Conservation (phyloP, 768 basidiomycete genomes). For the Mycena venus region DNA sequence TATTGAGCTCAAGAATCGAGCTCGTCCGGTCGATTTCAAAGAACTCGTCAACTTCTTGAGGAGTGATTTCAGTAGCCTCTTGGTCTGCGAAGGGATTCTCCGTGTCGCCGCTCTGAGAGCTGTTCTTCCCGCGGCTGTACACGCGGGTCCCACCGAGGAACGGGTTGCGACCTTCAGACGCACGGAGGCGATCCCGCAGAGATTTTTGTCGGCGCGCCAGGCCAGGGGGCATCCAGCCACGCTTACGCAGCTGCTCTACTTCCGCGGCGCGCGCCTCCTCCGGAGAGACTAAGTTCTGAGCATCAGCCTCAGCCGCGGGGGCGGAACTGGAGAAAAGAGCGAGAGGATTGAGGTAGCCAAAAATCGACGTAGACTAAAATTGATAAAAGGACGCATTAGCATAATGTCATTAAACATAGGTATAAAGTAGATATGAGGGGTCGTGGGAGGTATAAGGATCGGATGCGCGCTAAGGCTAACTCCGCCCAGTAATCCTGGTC, state of each 20-base stretch:
- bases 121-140: constrained; percentile 27
- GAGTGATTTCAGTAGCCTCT: constrained; percentile 31
- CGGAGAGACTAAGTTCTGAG: constrained; percentile 23
- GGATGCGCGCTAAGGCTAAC: background rate
- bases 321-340: constrained; percentile 27
- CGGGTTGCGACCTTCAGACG: constrained; percentile 30
- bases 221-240: constrained; percentile 40
- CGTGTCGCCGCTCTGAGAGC: background rate
- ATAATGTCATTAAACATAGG: constrained; percentile 19
- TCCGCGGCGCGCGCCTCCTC: constrained; percentile 34
- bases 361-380: constrained; percentile 29
- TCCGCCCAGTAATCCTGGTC: constrained; percentile 30
- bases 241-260: constrained; percentile 37
- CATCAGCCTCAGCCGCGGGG: constrained; percentile 15
- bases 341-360: constrained; percentile 36
- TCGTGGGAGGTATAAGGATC: constrained; percentile 12
- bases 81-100: constrained; percentile 35
- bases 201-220: constrained; percentile 35
- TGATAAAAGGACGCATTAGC: constrained; percentile 26
- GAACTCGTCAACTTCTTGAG: constrained; percentile 39
- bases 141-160: constrained; percentile 35
- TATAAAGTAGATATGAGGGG: constrained; percentile 17
- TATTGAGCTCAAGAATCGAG: constrained; percentile 34
- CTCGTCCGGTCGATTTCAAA: constrained; percentile 38
- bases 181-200: constrained; percentile 31